Conservation (phyloP, 371 early-diverging fungal species). For the Actinomortierella ambigua region DNA sequence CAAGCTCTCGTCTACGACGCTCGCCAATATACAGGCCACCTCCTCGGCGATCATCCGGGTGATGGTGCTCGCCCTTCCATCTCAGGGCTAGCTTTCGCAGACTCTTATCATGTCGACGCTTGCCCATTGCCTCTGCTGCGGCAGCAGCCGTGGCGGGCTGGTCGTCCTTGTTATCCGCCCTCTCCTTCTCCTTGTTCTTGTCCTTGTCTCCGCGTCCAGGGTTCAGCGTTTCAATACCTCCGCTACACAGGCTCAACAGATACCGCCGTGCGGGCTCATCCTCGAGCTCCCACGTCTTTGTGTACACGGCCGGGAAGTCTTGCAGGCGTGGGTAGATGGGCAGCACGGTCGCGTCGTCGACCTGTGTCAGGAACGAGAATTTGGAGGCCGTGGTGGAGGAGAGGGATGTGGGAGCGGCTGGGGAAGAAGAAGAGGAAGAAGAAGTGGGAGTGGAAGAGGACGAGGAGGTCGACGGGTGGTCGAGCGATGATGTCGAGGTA, state of each 20-base stretch:
- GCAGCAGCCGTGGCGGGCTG: slow-evolving; percentile 1
- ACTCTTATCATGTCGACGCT: slow-evolving; percentile 19
- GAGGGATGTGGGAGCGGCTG: slow-evolving; percentile 11
- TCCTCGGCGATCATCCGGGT: slow-evolving; percentile 24
- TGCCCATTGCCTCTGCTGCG: slow-evolving; percentile 20
- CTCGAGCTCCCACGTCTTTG: slow-evolving; percentile 61
- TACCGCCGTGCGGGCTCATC: slow-evolving; percentile 49
- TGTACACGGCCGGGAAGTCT: slow-evolving; percentile 55
- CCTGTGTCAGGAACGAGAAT: slow-evolving; percentile 41
- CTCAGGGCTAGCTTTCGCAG: slow-evolving; percentile 34
- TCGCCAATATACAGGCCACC: slow-evolving; percentile 27
- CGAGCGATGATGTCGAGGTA: too few species aligned
- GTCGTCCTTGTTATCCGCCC: slow-evolving; percentile 1
- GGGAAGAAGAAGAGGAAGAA: slow-evolving; percentile 3
- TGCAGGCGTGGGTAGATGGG: slow-evolving; percentile 48
- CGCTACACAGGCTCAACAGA: slow-evolving; percentile 49
- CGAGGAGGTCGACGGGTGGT: too few species aligned
- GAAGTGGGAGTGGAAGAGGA: neutral
- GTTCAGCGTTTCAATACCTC: slow-evolving; percentile 11
- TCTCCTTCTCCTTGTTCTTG: neutral
- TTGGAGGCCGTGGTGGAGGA: slow-evolving; percentile 44
- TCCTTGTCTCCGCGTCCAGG: neutral
- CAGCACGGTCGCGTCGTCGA: slow-evolving; percentile 18
- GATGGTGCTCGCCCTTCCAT: slow-evolving; percentile 36
- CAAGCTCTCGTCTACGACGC: slow-evolving; percentile 26